Evolutionary conservation across 176 grass and related monocot genomes (phyloP), one percentile per base, ranked within the genome.

Genomic region (Pontederia crassipes): DNA sequence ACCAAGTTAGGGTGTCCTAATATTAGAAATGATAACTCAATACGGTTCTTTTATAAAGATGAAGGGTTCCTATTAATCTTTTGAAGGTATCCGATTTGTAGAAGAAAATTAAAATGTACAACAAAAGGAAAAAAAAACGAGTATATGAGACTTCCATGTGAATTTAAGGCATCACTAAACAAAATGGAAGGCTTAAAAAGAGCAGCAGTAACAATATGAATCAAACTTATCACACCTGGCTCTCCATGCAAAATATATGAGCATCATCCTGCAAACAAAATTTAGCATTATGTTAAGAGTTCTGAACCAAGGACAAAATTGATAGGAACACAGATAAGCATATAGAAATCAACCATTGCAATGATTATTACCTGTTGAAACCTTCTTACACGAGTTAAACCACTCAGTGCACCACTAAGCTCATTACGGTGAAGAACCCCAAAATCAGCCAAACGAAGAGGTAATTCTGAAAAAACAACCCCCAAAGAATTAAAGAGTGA

Each of bases 371-470:
- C 93, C 77, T 98, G 93, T 63, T 98, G 88, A 68, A 98, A 98
- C 81, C 93, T 92, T 85, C 93, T 88, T 62, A 98, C 93, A 72
- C 93, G 93, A 58, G 93, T 98, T 71, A 98, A 86, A 68, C 93
- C 93, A 69, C 84, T 88, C 72, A 98, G 93, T 67, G 93, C 93
- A 46, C 93, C 93, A 74, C 93, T 98, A 64, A 92, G 82, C 51
- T 98, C 93, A 7, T 98, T 98, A 58, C 93, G 82, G 40, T 98
- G 93, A 55, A 98, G 81, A 64, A 92, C 93, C 27, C 93, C 93
- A 89, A 98, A 98, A 86, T 98, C 93, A 64, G 93, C 87, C 68
- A 91, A 67, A 4, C 93, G 88, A 54, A 98, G 93, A 71, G 87
- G 93, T 65, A 98, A 81, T 77, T 98, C 93, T 98, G 81, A 61